Base-by-base conservation (phyloP, 306 rosid species). In the Canavalia gladiata region DNA sequence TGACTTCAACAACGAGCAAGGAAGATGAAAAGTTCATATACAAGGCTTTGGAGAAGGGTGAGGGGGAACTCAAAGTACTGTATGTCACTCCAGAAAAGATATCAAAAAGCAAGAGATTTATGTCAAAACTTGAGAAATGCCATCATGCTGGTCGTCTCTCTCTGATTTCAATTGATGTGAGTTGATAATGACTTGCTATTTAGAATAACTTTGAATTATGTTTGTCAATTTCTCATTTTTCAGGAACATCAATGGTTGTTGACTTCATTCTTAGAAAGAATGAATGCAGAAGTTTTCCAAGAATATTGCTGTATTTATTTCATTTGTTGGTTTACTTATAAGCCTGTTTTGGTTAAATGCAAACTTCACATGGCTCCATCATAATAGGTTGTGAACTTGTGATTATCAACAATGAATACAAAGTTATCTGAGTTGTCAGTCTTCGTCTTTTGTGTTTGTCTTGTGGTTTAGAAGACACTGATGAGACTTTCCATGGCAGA, bases 101-200 rank as follows among this genome's bases (percentile, higher is more conserved):
- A 85, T 95, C 98, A 68, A 95, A 95, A 90, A 95, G 98, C 92
- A 95, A 95, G 89, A 95, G 97, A 80, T 95, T 95, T 83, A 91
- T 92, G 98, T 95, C 98, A 87, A 95, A 95, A 85, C 97, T 92
- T 82, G 98, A 95, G 79, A 95, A 95, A 83, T 95, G 98, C 75
- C 92, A 92, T 84, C 89, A 89, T 54, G 92, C 95, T 28, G 94
- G 92, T 75, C 95, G 97, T 79, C 92, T 95, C 72, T 89, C 95
- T 43, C 89, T 95, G 59, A 89, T 95, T 86, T 87, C 98, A 50
- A 83, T 95, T 81, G 98, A 95, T 77, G 98, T 92, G 87, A 91
- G 97, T 87, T 62, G 75, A 64, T 46, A 72, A 25, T 41, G 57
- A 72, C 43, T 29, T 76, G 43, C 34, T 65, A 45, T 81, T 60